Conservation (phyloP, 2,329 filamentous ascomycete species). For the Calonectria pseudoturangicola region DNA sequence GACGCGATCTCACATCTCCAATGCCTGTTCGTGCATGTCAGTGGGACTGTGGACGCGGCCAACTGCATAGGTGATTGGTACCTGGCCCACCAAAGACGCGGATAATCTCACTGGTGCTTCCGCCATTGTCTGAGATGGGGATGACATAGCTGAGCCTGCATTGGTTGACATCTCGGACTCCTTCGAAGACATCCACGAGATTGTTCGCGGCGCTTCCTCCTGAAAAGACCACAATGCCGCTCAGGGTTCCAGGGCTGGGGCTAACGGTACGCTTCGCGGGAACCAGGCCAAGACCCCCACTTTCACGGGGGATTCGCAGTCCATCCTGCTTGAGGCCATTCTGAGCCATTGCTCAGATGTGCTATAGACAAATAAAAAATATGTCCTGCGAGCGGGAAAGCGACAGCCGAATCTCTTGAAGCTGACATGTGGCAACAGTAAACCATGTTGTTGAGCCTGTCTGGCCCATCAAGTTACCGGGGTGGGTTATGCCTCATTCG, state of each 20-base stretch:
- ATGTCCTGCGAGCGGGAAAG: background rate
- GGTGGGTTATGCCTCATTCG: constrained; percentile 18
- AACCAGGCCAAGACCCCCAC: constrained; percentile 46
- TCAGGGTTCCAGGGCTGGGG: constrained; percentile 44
- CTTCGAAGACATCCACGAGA: constrained; percentile 91
- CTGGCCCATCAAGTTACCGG: constrained; percentile 34
- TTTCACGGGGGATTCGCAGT: constrained; percentile 49
- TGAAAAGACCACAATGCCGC: constrained; percentile 86
- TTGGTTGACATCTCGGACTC: constrained; percentile 77
- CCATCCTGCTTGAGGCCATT: constrained; percentile 45
- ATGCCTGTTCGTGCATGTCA: constrained; percentile 69
- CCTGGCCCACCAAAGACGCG: constrained; percentile 96
- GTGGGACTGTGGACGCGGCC: constrained; percentile 28
- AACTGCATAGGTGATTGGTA: constrained; percentile 57
- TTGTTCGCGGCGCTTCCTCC: constrained; percentile 96
- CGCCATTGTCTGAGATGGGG: constrained; percentile 96
- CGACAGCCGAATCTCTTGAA: constrained; percentile 2
- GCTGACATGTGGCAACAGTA: constrained; percentile 39
- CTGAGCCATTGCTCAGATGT: constrained; percentile 44
- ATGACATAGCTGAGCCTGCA: constrained; percentile 89
- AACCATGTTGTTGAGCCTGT: constrained; percentile 28
- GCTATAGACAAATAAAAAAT: background rate
- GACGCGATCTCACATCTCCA: constrained; percentile 71
- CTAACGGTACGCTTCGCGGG: constrained; percentile 47
- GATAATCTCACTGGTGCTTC: constrained; percentile 94